Evolutionary conservation across 225 moss, liverwort and hornwort species (phyloP), one percentile per base, ranked within the genome.

Genomic region (Marchantia paleacea): DNA sequence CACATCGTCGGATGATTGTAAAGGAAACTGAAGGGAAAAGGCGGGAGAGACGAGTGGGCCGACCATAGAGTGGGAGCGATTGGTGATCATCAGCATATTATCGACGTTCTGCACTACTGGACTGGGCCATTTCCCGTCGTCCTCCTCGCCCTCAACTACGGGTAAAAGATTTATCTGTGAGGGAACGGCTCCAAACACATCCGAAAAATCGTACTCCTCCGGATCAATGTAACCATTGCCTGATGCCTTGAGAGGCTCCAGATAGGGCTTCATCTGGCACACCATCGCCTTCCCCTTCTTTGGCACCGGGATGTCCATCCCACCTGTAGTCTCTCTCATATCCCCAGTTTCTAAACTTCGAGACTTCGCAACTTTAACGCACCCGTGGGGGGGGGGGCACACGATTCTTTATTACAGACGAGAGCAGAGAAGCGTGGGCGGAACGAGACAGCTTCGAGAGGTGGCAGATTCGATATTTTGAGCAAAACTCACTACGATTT

Each of bases 201-300:
- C 97, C 31, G 95, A 93, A 75, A 97, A 97, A 83, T 97, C 93
- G 79, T 91, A 95, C 75, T 97, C 97, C 81, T 91, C 94, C 22
- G 90, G 8, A 67, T 86, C 84, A 53, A 47, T 39, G 57, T 48
- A 26, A 20, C 78, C 64, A 52, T 65, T 49, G 25, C 55, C 80
- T 55, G 47, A 71, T 29, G 64, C 8, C n/a, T 31, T 85, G 3
- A 69, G 73, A 7, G 88, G 87, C 29, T 90, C 89, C 16, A 63
- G 55, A 78, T 78, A 69, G 19, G 82, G 48, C 54, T 79, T 82
- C 63, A 83, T 82, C 75, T 80, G 90, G 73, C 89, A 11, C 18
- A 83, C 48, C 74, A 86, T 81, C 7, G 90, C 85, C 66, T 86
- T 81, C 75, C 83, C 86, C 57, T 70, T 84, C 24, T 77, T 79